Evolutionary conservation across 108 stramenopile species (phyloP).

Genomic region (Conticribra guillardii): DNA sequence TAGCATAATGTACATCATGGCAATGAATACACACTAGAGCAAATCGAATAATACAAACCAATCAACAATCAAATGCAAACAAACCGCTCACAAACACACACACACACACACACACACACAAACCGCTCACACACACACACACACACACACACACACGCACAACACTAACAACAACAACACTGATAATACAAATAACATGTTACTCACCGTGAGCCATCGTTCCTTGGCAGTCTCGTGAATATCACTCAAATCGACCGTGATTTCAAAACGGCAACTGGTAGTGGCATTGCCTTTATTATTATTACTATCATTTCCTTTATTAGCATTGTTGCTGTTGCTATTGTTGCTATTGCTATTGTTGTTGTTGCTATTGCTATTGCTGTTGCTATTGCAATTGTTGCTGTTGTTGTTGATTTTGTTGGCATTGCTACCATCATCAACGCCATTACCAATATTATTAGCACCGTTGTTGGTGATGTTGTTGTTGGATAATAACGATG

Average conservation of each 20-base stretch:
- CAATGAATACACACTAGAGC: too few relatives aligned
- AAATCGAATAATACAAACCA: too few relatives aligned
- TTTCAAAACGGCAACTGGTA: not conserved
- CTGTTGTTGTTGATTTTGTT: not conserved
- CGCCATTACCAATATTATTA: too few relatives aligned
- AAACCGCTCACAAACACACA: too few relatives aligned
- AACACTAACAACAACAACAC: too few relatives aligned
- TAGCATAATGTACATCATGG: too few relatives aligned
- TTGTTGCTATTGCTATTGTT: not conserved
- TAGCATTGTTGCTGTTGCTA: not conserved
- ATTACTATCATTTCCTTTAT: not conserved
- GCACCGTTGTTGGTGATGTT: not conserved
- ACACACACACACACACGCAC: too few relatives aligned
- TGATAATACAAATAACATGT: not conserved
- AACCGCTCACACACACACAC: too few relatives aligned
- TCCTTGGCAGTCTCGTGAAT: slow-evolving; percentile 7
- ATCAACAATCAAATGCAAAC: too few relatives aligned
- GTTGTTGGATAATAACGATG: not conserved
- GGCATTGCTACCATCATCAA: too few relatives aligned
- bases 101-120: too few relatives aligned
- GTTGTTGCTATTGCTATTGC: not conserved
- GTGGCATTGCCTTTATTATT: not conserved
- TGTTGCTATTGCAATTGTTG: not conserved
- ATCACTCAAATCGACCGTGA: not conserved
- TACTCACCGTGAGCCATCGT: slow-evolving; percentile 15